phyloP scores from a whole-genome alignment of 495 filamentous ascomycete genomes.

The Aspergillus sclerotioniger region DNA sequence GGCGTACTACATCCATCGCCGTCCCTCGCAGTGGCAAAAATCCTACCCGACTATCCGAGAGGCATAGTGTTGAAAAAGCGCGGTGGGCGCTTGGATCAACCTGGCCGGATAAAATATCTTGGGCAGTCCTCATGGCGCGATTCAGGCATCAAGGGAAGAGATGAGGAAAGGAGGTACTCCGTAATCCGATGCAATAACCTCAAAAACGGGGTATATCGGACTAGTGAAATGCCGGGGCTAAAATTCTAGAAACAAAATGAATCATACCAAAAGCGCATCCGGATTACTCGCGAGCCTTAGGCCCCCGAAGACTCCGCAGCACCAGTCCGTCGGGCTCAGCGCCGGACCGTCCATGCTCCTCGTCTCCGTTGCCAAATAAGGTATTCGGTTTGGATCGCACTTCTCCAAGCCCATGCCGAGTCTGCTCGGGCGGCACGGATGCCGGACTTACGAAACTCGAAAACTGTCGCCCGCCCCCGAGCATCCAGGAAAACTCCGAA shows the following conservation, averaged over 20 bases:
- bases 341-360: conserved; percentile 27
- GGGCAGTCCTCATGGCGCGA: background rate
- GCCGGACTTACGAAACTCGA: conserved; percentile 50
- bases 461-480: conserved; percentile 56
- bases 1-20: background rate
- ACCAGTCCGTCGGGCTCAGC: conserved; percentile 44
- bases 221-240: conserved; percentile 5
- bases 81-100: conserved; percentile 7
- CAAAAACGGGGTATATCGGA: background rate
- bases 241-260: background rate
- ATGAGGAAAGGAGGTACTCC: background rate
- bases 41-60: background rate
- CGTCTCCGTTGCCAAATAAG: conserved; percentile 42
- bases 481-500: conserved; percentile 94
- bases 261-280: background rate
- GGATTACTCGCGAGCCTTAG: conserved; percentile 46
- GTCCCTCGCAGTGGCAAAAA: background rate
- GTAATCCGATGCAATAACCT: background rate
- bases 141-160: background rate
- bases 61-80: background rate
- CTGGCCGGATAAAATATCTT: background rate
- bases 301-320: conserved; percentile 57
- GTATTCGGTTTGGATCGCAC: conserved; percentile 30
- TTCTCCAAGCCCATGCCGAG: conserved; percentile 37
- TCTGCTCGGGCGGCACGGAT: conserved; percentile 48